Base-by-base conservation (phyloP, 2,329 filamentous ascomycete genomes). In the Talaromyces amestolkiae region DNA sequence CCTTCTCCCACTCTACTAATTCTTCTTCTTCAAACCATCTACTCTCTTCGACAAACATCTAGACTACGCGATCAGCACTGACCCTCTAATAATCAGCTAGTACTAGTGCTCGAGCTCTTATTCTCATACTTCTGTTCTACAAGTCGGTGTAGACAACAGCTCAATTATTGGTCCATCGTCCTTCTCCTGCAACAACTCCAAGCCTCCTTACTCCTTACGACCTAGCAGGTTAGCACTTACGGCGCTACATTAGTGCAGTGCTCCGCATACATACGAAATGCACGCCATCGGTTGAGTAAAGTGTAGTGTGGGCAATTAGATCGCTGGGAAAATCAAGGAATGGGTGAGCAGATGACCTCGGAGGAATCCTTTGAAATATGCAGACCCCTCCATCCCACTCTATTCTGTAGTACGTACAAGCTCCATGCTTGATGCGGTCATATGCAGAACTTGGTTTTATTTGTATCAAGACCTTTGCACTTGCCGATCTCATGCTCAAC, bases 321-420 rank as follows among this genome's bases (percentile, higher is more conserved):
- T 56, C 53, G 33, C 31, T 56, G 53, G 51, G 37, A 60, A 31
- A 61, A 61, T 53, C 59, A 51, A 51, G 59, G 59, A 61, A 53
- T 41, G n/a, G 13, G n/a, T 39, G 53, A 39, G 59, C 59, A 47
- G 24, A 35, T 61, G 59, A 61, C 59, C 31, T 61, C 33, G 53
- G 33, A 39, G 53, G 11, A 37, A 15, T 56, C 33, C 31, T 37
- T 37, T 22, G 53, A 39, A 33, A 56, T 56, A 22, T 15, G n/a
- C 33, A 39, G 33, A 37, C 53, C 53, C 53, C 53, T 56, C 53
- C 53, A 39, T 37, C 33, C 53, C 53, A 17, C 53, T 37, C 10
- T 37, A 10, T 15, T 22, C 19, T 37, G n/a, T 37, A 15, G 6
- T 39, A 39, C 53, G 6, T 39, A 39, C 53, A 19, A 37, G 11